Base-by-base conservation (phyloP, 352 stramenopile species). In the Globisporangium solare region DNA sequence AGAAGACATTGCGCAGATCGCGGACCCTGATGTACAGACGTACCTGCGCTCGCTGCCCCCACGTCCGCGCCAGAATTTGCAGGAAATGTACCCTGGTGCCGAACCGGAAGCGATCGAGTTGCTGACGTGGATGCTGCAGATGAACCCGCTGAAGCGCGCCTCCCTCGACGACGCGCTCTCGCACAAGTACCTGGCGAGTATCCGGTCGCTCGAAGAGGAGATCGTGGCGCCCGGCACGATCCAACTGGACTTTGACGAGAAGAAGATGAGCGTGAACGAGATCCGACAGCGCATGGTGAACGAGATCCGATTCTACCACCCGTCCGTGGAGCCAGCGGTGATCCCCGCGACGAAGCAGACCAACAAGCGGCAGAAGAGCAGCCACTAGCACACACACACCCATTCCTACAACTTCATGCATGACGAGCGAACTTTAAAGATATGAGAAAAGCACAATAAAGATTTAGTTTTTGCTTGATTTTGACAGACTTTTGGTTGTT, bases 131-230 rank as follows among this genome's bases (percentile, higher is more conserved):
- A 94, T 94, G 84, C 76, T 94, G 42, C 82, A 89, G 21, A 94
- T 94, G 82, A 94, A 94, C 55, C 84, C 84, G 8, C 63, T 70
- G 35, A 94, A 92, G 61, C 82, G 84, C 27, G 81, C 79, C 20
- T 92, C 78, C 6, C 59, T 94, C 11, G 84, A 94, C 48, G 80
- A 94, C 51, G 84, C 84, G 21, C 59, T 94, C 13, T 82, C 76
- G 42, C 84, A 94, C 71, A 88, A 88, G 66, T 94, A 94, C 60
- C 54, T 94, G 31, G 82, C 80, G 20, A 91, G 79, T 56, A 94
- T 94, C 66, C 79, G 84, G 35, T 89, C 80, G 31, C 71, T 94
- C 8, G 84, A 94, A 54, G 84, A 94, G 55, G 84, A 94, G 49
- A 88, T 91, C 39, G 78, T 92, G n/a, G 80, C 84, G 17, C 80